phyloP scores from a whole-genome alignment of 1,284 basidiomycete species.

The Thelephora terrestris region DNA sequence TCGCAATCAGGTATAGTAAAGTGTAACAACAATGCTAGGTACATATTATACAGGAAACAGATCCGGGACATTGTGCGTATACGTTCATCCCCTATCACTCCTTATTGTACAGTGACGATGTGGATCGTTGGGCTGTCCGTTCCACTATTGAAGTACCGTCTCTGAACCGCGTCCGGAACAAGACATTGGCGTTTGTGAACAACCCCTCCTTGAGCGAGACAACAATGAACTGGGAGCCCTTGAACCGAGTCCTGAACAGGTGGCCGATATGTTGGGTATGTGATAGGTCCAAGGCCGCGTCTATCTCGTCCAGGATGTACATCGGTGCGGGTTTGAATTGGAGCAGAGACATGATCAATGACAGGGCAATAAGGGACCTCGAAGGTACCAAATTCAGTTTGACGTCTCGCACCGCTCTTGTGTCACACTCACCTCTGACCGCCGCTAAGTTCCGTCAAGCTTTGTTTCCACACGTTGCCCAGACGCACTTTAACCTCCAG shows the following conservation, averaged over 20 bases:
- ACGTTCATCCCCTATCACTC: slow-evolving; percentile 5
- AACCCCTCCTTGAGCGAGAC: slow-evolving; percentile 95
- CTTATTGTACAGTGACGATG: slow-evolving; percentile 29
- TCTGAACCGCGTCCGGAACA: slow-evolving; percentile 88
- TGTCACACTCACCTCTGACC: slow-evolving; percentile 75
- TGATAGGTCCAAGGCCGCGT: slow-evolving; percentile 91
- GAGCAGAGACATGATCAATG: slow-evolving; percentile 94
- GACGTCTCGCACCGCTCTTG: slow-evolving; percentile 1
- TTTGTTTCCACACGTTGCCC: slow-evolving; percentile 95
- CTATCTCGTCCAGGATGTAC: slow-evolving; percentile 99
- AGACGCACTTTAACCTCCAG: slow-evolving; percentile 96
- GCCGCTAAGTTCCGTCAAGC: slow-evolving; percentile 92
- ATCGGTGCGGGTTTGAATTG: slow-evolving; percentile 99
- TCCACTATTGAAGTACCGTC: slow-evolving; percentile 92
- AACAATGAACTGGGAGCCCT: slow-evolving; percentile 96
- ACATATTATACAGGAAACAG: too few species aligned
- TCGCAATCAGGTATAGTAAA: too few species aligned
- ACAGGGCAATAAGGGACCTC: slow-evolving; percentile 92
- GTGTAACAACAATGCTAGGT: too few species aligned
- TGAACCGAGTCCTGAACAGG: slow-evolving; percentile 94
- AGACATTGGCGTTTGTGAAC: slow-evolving; percentile 96
- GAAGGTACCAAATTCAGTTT: slow-evolving; percentile 1
- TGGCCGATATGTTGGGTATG: slow-evolving; percentile 98
- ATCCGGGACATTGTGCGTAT: neutral
- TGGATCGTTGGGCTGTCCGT: slow-evolving; percentile 55